Conservation (phyloP, 106 monocot genomes). For the Platanthera guangdongensis region DNA sequence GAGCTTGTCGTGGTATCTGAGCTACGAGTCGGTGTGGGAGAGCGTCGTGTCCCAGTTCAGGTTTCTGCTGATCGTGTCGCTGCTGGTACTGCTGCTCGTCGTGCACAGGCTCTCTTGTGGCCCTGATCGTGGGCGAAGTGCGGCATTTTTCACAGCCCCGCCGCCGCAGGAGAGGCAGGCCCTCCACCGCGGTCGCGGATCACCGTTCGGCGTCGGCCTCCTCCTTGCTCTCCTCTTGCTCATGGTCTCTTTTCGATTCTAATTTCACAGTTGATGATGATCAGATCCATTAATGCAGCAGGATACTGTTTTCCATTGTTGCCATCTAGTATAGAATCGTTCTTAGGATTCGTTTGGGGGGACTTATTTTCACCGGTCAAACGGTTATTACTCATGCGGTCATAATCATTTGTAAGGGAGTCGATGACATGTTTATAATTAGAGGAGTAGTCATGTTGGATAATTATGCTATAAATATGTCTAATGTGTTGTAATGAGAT, state of each 20-base stretch:
- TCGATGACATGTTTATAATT: too few relatives aligned
- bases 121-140: conserved; percentile 9
- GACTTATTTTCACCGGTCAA: too few relatives aligned
- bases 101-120: conserved; percentile 30
- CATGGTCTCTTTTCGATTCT: conserved; percentile 60
- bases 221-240: conserved; percentile 43
- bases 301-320: too few relatives aligned
- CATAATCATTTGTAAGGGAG: too few relatives aligned
- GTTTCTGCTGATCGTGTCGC: conserved; percentile 27
- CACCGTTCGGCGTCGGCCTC: conserved; percentile 61
- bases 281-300: too few relatives aligned
- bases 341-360: too few relatives aligned
- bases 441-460: too few relatives aligned
- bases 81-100: conserved; percentile 43
- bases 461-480: too few relatives aligned
- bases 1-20: conserved; percentile 46
- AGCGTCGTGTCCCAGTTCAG: conserved; percentile 32
- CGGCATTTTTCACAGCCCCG: conserved; percentile 12
- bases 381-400: too few relatives aligned
- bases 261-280: conserved; percentile 17
- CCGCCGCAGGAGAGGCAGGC: conserved; percentile 28
- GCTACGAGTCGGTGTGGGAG: conserved; percentile 47
- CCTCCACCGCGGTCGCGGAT: conserved; percentile 42
- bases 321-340: too few relatives aligned
- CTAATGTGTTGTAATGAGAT: too few relatives aligned